Conservation (phyloP, 1,284 basidiomycete species). For the Naganishia cerealis region DNA sequence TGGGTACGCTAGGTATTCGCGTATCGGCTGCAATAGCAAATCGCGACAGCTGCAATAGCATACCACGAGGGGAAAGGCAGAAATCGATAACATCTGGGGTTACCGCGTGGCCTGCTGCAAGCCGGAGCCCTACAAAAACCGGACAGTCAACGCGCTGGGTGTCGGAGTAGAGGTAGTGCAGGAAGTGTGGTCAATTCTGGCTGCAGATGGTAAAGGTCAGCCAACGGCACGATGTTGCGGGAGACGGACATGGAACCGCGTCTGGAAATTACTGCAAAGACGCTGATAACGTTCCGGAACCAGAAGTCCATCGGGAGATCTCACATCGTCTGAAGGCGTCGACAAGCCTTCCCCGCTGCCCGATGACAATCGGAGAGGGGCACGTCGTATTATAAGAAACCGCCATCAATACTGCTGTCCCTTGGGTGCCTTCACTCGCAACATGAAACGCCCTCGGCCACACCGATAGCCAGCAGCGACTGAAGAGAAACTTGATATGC, state of each 20-base stretch:
- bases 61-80: neutral
- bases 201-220: neutral
- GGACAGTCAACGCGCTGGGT: neutral
- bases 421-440: neutral
- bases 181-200: neutral
- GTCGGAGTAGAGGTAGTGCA: neutral
- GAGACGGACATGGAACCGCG: neutral
- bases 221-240: neutral
- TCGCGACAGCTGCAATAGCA: no score
- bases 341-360: no score
- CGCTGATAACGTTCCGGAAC: neutral
- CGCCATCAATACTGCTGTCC: neutral
- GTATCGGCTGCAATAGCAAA: neutral
- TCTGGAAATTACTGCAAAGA: neutral
- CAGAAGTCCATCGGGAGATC: no score
- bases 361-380: no score
- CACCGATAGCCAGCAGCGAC: no score
- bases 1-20: neutral
- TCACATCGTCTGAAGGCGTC: no score
- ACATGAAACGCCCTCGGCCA: slow-evolving; percentile 1
- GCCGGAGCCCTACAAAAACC: neutral
- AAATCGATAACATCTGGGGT: neutral
- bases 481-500: neutral
- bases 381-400: no score
- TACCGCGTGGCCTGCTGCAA: neutral